These are phyloP conservation scores for Mortierella hygrophila DNA, from an alignment of 192 early-diverging fungal genomes.

Conservation along the genomic window DNA sequence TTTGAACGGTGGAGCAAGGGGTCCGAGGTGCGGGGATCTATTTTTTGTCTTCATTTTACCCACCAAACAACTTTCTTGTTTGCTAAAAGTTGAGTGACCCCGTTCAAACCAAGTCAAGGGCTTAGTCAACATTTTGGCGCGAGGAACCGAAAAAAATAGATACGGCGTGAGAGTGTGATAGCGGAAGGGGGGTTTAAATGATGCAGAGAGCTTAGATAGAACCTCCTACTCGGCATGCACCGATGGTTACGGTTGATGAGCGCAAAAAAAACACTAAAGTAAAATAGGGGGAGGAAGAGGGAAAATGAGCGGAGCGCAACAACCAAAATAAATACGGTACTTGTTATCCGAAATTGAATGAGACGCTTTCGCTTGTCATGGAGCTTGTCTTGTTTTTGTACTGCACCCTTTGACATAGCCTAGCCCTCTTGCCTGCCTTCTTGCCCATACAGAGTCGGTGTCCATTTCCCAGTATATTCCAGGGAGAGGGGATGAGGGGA, in stretches of 20 bases:
- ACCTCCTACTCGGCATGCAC: background rate
- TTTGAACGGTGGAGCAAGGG: background rate
- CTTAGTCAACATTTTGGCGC: background rate
- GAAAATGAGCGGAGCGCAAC: constrained; percentile 1
- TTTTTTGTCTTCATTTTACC: background rate
- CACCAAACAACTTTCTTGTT: background rate
- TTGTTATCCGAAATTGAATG: background rate
- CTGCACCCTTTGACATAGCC: background rate
- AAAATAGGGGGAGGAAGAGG: too few relatives aligned
- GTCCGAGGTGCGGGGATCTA: background rate
- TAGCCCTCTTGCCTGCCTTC: background rate
- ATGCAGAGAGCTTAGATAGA: background rate
- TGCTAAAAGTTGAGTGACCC: background rate
- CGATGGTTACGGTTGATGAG: too few relatives aligned
- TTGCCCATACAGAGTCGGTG: background rate
- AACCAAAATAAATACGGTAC: background rate
- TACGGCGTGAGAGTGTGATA: background rate
- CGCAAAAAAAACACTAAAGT: background rate
- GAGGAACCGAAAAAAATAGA: background rate
- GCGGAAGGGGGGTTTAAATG: background rate
- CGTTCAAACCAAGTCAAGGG: background rate
- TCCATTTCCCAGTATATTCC: constrained; percentile 1
- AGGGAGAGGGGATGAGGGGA: background rate
- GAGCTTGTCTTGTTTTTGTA: background rate
- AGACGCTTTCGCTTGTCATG: background rate